Evolutionary conservation across 495 filamentous ascomycete genomes (phyloP).

Genomic region (Aspergillus kassunensis): DNA sequence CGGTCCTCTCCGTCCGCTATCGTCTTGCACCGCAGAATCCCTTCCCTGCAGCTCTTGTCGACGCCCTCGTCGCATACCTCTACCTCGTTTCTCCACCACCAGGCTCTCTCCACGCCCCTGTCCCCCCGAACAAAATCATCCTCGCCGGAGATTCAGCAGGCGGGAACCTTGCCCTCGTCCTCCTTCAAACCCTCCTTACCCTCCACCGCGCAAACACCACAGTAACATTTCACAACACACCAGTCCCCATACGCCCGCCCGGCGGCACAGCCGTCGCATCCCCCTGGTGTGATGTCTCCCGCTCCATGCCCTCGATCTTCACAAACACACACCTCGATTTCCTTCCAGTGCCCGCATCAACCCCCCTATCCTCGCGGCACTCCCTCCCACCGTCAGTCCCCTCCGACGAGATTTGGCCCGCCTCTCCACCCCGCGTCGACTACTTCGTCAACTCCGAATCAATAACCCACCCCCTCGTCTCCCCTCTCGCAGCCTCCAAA

Average conservation of each 20-base stretch:
- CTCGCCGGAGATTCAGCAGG: constrained; percentile 87
- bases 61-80: constrained; percentile 79
- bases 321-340: constrained; percentile 69
- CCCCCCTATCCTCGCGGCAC: constrained; percentile 24
- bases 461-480: constrained; percentile 71
- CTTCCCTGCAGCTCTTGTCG: constrained; percentile 79
- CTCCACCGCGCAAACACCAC: constrained; percentile 52
- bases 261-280: constrained; percentile 68
- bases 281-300: constrained; percentile 75
- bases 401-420: constrained; percentile 66
- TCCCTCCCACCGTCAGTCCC: constrained; percentile 34
- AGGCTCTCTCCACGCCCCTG: constrained; percentile 65
- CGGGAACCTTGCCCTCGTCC: constrained; percentile 67
- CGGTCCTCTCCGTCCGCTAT: constrained; percentile 78
- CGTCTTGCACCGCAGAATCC: constrained; percentile 79
- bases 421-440: constrained; percentile 61
- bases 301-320: constrained; percentile 65
- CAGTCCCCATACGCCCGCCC: constrained; percentile 62
- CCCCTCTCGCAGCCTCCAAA: constrained; percentile 55
- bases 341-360: constrained; percentile 50
- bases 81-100: constrained; percentile 75
- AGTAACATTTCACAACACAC: constrained; percentile 60
- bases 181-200: constrained; percentile 72
- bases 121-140: constrained; percentile 67
- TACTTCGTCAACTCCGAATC: constrained; percentile 63